A percentile compares a stretch with the other conserved stretches of the same genome.
Conservation (phyloP, 1,284 basidiomycete species). For the Cryptococcus maquisensis region DNA sequence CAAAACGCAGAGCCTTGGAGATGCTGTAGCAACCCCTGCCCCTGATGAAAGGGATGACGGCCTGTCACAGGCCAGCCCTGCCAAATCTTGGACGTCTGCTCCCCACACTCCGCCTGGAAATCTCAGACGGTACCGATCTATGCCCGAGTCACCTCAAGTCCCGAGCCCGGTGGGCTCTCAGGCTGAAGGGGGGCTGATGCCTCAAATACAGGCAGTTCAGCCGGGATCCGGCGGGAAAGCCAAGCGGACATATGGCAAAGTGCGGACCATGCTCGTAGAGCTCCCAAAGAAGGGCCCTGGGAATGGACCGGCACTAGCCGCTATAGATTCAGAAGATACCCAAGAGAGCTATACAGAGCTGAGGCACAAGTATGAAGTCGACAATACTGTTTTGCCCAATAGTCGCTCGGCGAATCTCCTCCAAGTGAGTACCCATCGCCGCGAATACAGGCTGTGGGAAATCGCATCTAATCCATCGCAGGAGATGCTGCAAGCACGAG, state of each 20-base stretch:
- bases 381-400: conserved; percentile 19
- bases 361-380: conserved; percentile 40
- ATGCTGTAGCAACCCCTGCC: conserved; percentile 1
- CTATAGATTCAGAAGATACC: neutral
- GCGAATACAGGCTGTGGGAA: neutral
- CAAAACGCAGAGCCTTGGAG: conserved; percentile 37
- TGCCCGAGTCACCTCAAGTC: conserved; percentile 17
- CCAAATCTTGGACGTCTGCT: conserved; percentile 2
- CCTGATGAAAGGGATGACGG: neutral
- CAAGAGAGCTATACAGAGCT: conserved; percentile 40
- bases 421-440: conserved; percentile 8
- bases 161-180: neutral
- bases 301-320: neutral
- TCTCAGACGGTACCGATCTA: conserved; percentile 7
- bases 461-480: neutral
- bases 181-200: neutral
- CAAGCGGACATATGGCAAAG: conserved; percentile 34
- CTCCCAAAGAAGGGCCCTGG: neutral
- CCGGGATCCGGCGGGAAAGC: conserved; percentile 23
- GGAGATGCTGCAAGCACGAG: conserved; percentile 27
- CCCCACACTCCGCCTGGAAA: conserved; percentile 13
- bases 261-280: conserved; percentile 22
- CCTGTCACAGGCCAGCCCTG: conserved; percentile 1
- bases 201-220: conserved; percentile 1
- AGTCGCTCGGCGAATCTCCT: conserved; percentile 20